Conservation (phyloP, 2,329 filamentous ascomycete species). For the Phyllosticta ampelicida region DNA sequence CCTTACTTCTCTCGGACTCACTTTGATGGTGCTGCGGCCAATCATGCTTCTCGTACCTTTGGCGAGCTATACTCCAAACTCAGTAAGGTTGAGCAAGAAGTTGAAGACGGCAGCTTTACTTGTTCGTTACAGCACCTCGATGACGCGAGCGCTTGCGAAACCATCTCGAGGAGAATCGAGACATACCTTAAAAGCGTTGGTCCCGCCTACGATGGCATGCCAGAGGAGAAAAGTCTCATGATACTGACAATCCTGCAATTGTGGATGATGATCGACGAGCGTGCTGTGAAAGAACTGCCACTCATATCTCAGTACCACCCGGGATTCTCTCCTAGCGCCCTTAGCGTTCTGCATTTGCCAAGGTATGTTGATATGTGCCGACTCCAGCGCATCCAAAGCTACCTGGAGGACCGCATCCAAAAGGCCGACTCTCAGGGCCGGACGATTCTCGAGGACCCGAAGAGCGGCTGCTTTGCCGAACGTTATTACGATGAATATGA, state of each 20-base stretch:
- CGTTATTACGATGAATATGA: slow-evolving; percentile 31
- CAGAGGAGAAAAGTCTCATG: slow-evolving; percentile 41
- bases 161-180: slow-evolving; percentile 25
- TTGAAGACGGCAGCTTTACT: background rate
- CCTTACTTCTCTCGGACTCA: background rate
- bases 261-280: slow-evolving; percentile 47
- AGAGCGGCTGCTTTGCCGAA: slow-evolving; percentile 35
- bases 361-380: slow-evolving; percentile 38
- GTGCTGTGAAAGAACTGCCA: slow-evolving; percentile 33
- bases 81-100: background rate
- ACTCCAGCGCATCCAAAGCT: slow-evolving; percentile 39
- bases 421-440: slow-evolving; percentile 14
- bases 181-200: slow-evolving; percentile 26
- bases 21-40: background rate
- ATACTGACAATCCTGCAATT: slow-evolving; percentile 46
- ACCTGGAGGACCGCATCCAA: slow-evolving; percentile 34
- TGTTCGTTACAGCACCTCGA: background rate
- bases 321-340: slow-evolving; percentile 36
- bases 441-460: slow-evolving; percentile 40
- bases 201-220: slow-evolving; percentile 33
- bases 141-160: slow-evolving; percentile 15
- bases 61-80: background rate
- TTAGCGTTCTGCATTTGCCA: slow-evolving; percentile 47
- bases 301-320: slow-evolving; percentile 44
- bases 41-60: background rate